phyloP scores from a whole-genome alignment of 768 basidiomycete genomes.

The Leccinum rimulosum region DNA sequence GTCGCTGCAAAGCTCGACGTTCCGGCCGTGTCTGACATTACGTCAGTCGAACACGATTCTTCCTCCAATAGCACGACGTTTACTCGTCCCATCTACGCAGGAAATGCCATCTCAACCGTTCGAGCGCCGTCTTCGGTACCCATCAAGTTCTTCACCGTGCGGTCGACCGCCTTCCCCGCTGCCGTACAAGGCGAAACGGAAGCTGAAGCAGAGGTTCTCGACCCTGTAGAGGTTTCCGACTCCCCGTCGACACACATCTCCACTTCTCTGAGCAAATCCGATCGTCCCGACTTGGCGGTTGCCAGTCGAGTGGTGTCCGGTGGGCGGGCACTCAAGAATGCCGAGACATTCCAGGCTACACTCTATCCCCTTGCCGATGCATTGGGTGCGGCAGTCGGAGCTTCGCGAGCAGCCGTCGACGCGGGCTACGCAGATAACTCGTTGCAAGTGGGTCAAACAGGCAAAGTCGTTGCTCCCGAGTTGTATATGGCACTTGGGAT shows the following conservation, averaged over 20 bases:
- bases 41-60: slow-evolving; percentile 70
- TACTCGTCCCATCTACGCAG: slow-evolving; percentile 94
- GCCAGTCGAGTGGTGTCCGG: slow-evolving; percentile 91
- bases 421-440: slow-evolving; percentile 98
- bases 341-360: slow-evolving; percentile 84
- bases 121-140: slow-evolving; percentile 72
- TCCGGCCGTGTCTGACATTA: slow-evolving; percentile 90
- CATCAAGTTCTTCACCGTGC: slow-evolving; percentile 93
- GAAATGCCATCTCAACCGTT: slow-evolving; percentile 94
- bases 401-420: slow-evolving; percentile 97
- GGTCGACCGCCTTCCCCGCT: slow-evolving; percentile 86
- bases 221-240: slow-evolving; percentile 60
- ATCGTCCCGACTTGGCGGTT: slow-evolving; percentile 87
- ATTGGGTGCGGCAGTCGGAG: slow-evolving; percentile 93
- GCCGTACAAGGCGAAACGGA: slow-evolving; percentile 46
- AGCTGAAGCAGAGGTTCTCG: slow-evolving; percentile 59
- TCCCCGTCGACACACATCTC: slow-evolving; percentile 57
- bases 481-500: slow-evolving; percentile 96
- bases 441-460: slow-evolving; percentile 98
- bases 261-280: slow-evolving; percentile 82
- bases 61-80: slow-evolving; percentile 78
- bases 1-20: slow-evolving; percentile 87
- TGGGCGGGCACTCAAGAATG: slow-evolving; percentile 91
- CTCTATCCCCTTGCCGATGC: slow-evolving; percentile 91
- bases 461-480: slow-evolving; percentile 96